phyloP scores from a whole-genome alignment of 768 basidiomycete species.

The Suillus spraguei region DNA sequence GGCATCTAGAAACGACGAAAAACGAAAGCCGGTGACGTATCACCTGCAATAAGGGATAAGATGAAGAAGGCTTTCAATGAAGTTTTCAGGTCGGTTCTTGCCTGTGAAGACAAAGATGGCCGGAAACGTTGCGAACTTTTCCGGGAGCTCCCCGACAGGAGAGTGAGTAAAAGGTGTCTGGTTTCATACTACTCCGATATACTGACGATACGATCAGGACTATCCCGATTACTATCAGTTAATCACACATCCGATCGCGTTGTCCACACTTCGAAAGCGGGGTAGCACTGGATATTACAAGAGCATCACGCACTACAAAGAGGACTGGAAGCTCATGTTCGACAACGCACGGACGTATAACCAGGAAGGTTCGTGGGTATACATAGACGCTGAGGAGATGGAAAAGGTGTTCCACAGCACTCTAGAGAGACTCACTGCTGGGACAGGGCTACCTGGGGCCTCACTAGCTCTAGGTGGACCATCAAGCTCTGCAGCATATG shows the following conservation, averaged over 20 bases:
- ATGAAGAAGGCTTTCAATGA: slow-evolving; percentile 87
- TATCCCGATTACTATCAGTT: slow-evolving; percentile 94
- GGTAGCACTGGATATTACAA: slow-evolving; percentile 69
- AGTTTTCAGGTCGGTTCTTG: slow-evolving; percentile 72
- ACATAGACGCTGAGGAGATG: slow-evolving; percentile 93
- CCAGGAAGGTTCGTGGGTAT: slow-evolving; percentile 94
- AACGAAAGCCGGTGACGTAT: slow-evolving; percentile 60
- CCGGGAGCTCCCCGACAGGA: slow-evolving; percentile 80
- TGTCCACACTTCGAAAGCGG: slow-evolving; percentile 85
- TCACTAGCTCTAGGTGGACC: slow-evolving; percentile 38
- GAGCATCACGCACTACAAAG: slow-evolving; percentile 66
- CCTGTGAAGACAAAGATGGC: slow-evolving; percentile 70
- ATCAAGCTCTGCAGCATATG: slow-evolving; percentile 45
- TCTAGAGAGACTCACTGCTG: slow-evolving; percentile 63
- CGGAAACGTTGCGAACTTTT: slow-evolving; percentile 87
- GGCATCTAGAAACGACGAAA: slow-evolving; percentile 80
- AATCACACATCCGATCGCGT: slow-evolving; percentile 85
- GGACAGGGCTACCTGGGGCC: slow-evolving; percentile 77
- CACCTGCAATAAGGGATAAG: slow-evolving; percentile 62
- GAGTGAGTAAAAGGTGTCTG: slow-evolving; percentile 43
- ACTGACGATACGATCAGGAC: slow-evolving; percentile 48
- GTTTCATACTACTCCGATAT: slow-evolving; percentile 10
- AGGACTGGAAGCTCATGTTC: slow-evolving; percentile 92
- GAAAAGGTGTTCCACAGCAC: slow-evolving; percentile 82
- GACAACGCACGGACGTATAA: slow-evolving; percentile 93